These are phyloP conservation scores for Pythium pectinolyticum DNA, from an alignment of 352 stramenopile genomes.

Conservation along the genomic window DNA sequence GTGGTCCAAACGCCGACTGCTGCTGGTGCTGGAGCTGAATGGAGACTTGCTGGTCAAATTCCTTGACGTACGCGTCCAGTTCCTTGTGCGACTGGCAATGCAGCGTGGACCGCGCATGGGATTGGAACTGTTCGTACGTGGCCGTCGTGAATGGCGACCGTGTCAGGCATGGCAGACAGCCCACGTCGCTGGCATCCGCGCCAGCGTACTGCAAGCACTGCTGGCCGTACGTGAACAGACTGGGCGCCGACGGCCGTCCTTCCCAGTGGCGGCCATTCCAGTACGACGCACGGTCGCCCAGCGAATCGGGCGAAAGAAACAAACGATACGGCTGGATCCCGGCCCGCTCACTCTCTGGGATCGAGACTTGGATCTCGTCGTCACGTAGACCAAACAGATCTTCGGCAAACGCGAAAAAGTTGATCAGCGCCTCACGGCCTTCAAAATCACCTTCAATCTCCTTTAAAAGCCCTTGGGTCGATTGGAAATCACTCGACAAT, in stretches of 20 bases:
- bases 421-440: constrained; percentile 65
- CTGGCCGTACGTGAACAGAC: constrained; percentile 69
- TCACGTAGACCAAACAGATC: constrained; percentile 65
- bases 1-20: constrained; percentile 48
- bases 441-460: constrained; percentile 85
- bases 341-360: constrained; percentile 10
- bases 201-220: constrained; percentile 61
- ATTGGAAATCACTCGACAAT: constrained; percentile 90
- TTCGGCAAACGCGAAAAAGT: constrained; percentile 72
- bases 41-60: constrained; percentile 78
- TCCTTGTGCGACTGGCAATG: constrained; percentile 69
- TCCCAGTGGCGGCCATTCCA: constrained; percentile 85
- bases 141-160: constrained; percentile 56
- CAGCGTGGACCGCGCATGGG: constrained; percentile 19
- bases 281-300: constrained; percentile 68
- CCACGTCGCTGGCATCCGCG: constrained; percentile 30
- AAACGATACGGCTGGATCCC: constrained; percentile 44
- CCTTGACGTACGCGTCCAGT: constrained; percentile 78
- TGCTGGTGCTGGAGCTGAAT: constrained; percentile 81
- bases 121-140: constrained; percentile 47
- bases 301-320: constrained; percentile 40
- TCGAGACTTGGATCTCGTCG: constrained; percentile 36
- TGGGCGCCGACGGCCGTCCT: constrained; percentile 56
- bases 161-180: constrained; percentile 62
- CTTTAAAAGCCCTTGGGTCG: constrained; percentile 62